Base-by-base conservation (phyloP, 192 early-diverging fungal genomes). In the Podila verticillata region DNA sequence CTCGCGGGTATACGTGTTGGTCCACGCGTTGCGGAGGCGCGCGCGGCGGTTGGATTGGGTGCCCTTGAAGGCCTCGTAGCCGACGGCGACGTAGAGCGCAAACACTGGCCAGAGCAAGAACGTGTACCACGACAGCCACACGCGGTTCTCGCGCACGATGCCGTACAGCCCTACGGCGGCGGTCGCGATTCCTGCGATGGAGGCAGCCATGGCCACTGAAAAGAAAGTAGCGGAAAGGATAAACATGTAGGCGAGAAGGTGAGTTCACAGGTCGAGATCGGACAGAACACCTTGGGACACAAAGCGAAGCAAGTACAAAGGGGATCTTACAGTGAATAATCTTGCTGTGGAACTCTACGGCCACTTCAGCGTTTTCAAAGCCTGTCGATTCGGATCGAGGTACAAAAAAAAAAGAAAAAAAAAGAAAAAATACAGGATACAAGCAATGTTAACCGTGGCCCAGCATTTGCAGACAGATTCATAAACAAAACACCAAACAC, bases 51-150 rank as follows among this genome's bases (percentile, higher is more conserved):
- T 70, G 28, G 32, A 48, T 26, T 74, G 72, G 31, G 60, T 54
- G 2, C 74, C 68, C 36, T 72, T 66, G 60, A 75, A 85, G 0
- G 75, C 68, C 28, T 82, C 66, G 26, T 85, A 85, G 0, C 84
- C 84, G 7, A 82, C 62, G 12, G 80, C 54, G 22, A 70, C 39
- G 15, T 81, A 75, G 0, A 85, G 48, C 15, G 61, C 69, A 59
- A 85, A 85, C 19, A 72, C 73, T 17, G 70, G 68, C 84, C 84
- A 85, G 2, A 85, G 32, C 12, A 81, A 9, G 5, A 75, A n/a
- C 29, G 59, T 63, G 35, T 81, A 83, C 13, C 32, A 51, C 6
- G 71, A 78, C 5, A 85, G 67, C 49, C 58, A 69, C 15, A 56
- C 61, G 54, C 84, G 65, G 29, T 80, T 72, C 48, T 79, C 72